Percentiles rank a stretch among this genome's conserved stretches.
Conservation (phyloP, 495 filamentous ascomycete species). For the Terfezia boudieri region DNA sequence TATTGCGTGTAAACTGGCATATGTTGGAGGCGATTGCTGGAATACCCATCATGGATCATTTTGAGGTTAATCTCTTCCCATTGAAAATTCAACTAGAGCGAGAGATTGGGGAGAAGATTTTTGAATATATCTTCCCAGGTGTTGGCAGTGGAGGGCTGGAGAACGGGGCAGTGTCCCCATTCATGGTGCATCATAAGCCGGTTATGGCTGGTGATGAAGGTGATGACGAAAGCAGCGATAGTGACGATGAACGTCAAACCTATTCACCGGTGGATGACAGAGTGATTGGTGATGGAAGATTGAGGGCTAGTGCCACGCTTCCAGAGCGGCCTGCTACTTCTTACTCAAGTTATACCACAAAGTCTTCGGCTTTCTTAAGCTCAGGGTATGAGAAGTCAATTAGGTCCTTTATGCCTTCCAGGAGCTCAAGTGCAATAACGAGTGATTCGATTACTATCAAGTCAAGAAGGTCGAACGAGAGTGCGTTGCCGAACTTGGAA, state of each 20-base stretch:
- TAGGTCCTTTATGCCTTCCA: background rate
- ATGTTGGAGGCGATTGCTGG: constrained; percentile 96
- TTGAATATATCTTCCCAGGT: constrained; percentile 94
- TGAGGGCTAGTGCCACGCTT: background rate
- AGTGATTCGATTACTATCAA: background rate
- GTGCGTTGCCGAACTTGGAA: constrained; percentile 21
- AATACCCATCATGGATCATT: constrained; percentile 91
- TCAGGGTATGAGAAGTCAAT: background rate
- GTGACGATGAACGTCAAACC: background rate
- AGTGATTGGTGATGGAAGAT: background rate
- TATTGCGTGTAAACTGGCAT: constrained; percentile 86
- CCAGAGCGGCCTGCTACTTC: background rate
- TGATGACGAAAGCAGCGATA: constrained; percentile 16
- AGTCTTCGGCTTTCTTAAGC: background rate
- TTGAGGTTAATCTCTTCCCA: constrained; percentile 83
- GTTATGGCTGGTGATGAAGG: constrained; percentile 38
- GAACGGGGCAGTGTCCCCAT: constrained; percentile 45
- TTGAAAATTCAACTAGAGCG: constrained; percentile 85
- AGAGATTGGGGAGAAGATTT: constrained; percentile 79
- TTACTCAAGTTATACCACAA: background rate
- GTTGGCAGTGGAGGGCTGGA: constrained; percentile 26
- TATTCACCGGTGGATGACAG: background rate
- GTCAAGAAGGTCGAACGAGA: constrained; percentile 8
- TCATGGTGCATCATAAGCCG: constrained; percentile 53
- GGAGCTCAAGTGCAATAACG: background rate